phyloP scores from a whole-genome alignment of 2,329 filamentous ascomycete species.

The Phialophora macrospora region DNA sequence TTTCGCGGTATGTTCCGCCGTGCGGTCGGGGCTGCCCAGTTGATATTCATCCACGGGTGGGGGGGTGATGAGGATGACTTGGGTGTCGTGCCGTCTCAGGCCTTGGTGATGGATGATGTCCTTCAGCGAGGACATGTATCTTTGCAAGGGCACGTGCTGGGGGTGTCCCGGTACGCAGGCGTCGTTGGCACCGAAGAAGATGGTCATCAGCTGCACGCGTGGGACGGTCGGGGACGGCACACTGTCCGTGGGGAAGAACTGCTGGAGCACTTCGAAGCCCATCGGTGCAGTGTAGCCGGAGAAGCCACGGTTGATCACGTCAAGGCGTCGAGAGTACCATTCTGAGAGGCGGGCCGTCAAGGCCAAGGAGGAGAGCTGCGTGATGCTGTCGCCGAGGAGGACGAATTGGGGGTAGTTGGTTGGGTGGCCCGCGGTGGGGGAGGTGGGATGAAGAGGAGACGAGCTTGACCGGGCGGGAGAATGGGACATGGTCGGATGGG shows the following conservation, averaged over 20 bases:
- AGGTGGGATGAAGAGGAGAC: constrained; percentile 34
- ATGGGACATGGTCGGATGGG: constrained; percentile 25
- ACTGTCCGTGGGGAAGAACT: constrained; percentile 28
- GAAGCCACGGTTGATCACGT: constrained; percentile 87
- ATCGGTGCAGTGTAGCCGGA: constrained; percentile 52
- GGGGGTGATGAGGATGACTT: constrained; percentile 76
- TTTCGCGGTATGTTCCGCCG: constrained; percentile 63
- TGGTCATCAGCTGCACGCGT: constrained; percentile 51
- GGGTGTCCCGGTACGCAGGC: constrained; percentile 69
- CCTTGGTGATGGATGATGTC: constrained; percentile 73
- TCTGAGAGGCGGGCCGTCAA: constrained; percentile 30
- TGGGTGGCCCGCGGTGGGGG: constrained; percentile 41
- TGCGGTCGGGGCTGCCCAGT: constrained; percentile 60
- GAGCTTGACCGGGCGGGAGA: constrained; percentile 18
- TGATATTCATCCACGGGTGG: constrained; percentile 82
- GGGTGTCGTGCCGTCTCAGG: constrained; percentile 72
- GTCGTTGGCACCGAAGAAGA: constrained; percentile 92
- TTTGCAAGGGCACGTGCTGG: constrained; percentile 78
- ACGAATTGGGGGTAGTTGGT: constrained; percentile 71
- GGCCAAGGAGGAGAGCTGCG: constrained; percentile 66
- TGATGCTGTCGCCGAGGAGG: constrained; percentile 88
- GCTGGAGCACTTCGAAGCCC: constrained; percentile 27
- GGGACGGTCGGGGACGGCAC: constrained; percentile 10
- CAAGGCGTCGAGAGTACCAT: constrained; percentile 71
- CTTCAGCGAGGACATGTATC: constrained; percentile 74